Conservation (phyloP, 139 green algal genomes). For the Haematococcus lacustris region DNA sequence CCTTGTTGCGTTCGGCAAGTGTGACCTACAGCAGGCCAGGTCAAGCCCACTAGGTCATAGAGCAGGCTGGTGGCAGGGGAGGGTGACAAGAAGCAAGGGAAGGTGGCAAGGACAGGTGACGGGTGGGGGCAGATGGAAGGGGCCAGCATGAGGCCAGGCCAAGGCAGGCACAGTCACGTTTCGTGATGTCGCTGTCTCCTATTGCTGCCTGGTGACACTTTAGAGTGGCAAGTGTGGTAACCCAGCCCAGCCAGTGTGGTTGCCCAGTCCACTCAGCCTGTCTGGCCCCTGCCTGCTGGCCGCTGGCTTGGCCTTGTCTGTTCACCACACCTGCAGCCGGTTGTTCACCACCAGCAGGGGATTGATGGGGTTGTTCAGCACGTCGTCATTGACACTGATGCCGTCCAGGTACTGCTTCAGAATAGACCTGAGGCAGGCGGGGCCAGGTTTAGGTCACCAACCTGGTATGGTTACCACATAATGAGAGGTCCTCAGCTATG, state of each 20-base stretch:
- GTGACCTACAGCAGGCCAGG: constrained; percentile 20
- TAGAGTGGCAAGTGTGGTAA: not conserved
- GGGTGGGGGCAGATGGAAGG: not conserved
- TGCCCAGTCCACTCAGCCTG: not conserved
- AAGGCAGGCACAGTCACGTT: not conserved
- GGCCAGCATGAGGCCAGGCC: not conserved
- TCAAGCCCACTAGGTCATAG: not conserved
- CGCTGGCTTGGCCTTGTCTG: not conserved
- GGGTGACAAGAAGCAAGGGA: not conserved
- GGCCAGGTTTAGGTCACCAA: too few species aligned
- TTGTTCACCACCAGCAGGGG: constrained; percentile 82
- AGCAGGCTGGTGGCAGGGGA: not conserved
- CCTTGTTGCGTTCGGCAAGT: constrained; percentile 49
- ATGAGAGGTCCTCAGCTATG: too few species aligned
- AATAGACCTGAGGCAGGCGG: constrained; percentile 48
- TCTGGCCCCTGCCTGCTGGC: not conserved
- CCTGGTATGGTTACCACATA: too few species aligned
- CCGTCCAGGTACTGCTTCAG: constrained; percentile 70
- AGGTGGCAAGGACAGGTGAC: not conserved
- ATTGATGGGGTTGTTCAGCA: constrained; percentile 79
- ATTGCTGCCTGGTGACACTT: not conserved
- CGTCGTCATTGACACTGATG: constrained; percentile 66
- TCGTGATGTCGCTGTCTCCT: not conserved
- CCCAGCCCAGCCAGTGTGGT: not conserved
- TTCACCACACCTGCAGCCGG: constrained; percentile 48